Percentiles rank a stretch among this genome's conserved stretches.
These are phyloP conservation scores for Alternaria consortialis DNA, from an alignment of 2,329 filamentous ascomycete genomes.

Conservation along the genomic window DNA sequence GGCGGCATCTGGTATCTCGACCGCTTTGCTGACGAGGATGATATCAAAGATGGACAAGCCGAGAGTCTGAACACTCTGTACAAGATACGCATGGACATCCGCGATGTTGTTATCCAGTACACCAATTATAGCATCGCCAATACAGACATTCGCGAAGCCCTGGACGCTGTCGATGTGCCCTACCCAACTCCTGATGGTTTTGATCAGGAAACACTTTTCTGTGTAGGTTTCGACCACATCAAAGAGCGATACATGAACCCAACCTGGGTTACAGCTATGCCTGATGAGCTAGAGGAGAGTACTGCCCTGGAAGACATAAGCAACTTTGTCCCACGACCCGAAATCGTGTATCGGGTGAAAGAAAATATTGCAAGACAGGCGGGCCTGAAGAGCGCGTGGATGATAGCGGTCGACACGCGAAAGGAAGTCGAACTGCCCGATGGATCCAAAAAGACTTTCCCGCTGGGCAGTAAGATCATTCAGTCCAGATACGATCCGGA, in stretches of 20 bases:
- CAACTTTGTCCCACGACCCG: slow-evolving; percentile 11
- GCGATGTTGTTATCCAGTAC: too few relatives aligned
- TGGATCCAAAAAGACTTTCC: slow-evolving; percentile 6
- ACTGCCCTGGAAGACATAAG: neutral
- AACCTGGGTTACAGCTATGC: slow-evolving; percentile 14
- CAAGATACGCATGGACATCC: slow-evolving; percentile 21
- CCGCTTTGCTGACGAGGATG: slow-evolving; percentile 11
- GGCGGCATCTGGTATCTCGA: neutral
- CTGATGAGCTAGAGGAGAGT: slow-evolving; percentile 15
- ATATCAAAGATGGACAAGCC: slow-evolving; percentile 16
- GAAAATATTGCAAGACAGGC: slow-evolving; percentile 4
- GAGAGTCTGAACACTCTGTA: slow-evolving; percentile 16
- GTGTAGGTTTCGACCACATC: slow-evolving; percentile 6
- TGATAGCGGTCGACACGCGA: neutral
- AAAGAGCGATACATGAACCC: slow-evolving; percentile 5
- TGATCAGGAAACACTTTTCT: slow-evolving; percentile 4
- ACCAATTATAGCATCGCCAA: too few relatives aligned
- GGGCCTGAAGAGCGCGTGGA: slow-evolving; percentile 14
- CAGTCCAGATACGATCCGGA: slow-evolving; percentile 15
- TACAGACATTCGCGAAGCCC: too few relatives aligned
- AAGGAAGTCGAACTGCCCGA: neutral
- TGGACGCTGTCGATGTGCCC: neutral
- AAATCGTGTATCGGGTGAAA: slow-evolving; percentile 14
- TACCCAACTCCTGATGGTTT: slow-evolving; percentile 7
- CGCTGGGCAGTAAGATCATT: slow-evolving; percentile 14